Evolutionary conservation across 2,329 filamentous ascomycete species (phyloP), one percentile per base, ranked within the genome.

Genomic region (Arthrobotrys sphaeroides): DNA sequence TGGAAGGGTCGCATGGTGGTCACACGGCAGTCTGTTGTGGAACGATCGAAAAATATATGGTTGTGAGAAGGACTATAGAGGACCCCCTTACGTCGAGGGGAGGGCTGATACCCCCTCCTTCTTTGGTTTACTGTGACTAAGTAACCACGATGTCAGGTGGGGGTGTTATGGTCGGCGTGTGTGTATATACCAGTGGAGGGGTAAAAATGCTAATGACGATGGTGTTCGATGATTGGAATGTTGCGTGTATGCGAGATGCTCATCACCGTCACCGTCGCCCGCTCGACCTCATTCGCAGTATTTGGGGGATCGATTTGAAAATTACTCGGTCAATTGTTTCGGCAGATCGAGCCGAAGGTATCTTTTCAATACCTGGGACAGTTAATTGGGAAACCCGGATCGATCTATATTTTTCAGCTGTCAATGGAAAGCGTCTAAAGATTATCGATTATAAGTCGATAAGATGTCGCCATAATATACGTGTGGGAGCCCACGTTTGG

Each of bases 81-180:
- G 20, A 9, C 31, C 36, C 36, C 36, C 59, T 62, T 62, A 28
- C 59, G 4, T 62, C 26, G 31, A 53, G 18, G 45, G 12, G 18
- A 28, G n/a, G n/a, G 26, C 42, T 22, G 42, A 47, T 20, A 47
- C 18, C 22, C 20, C 18, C 22, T 5, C 33, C 31, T 36, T 43
- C 45, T 10, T 55, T 33, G 4, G 1, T 16, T 24, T 38, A 40
- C n/a, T n/a, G n/a, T n/a, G n/a, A n/a, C n/a, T n/a, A n/a, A n/a
- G n/a, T n/a, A n/a, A n/a, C 55, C 66, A 12, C 66, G 55, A 70
- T 53, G 38, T 70, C 66, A 70, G 42, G 66, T 70, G 66, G 49
- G 22, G 26, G 61, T 31, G 33, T 12, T 20, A 16, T 13, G 40
- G 22, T 9, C 33, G 6, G 5, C n/a, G 12, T n/a, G n/a, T n/a